Evolutionary conservation across 2,329 filamentous ascomycete genomes (phyloP), one percentile per base, ranked within the genome.

Genomic region (Endoconidiophora polonica): DNA sequence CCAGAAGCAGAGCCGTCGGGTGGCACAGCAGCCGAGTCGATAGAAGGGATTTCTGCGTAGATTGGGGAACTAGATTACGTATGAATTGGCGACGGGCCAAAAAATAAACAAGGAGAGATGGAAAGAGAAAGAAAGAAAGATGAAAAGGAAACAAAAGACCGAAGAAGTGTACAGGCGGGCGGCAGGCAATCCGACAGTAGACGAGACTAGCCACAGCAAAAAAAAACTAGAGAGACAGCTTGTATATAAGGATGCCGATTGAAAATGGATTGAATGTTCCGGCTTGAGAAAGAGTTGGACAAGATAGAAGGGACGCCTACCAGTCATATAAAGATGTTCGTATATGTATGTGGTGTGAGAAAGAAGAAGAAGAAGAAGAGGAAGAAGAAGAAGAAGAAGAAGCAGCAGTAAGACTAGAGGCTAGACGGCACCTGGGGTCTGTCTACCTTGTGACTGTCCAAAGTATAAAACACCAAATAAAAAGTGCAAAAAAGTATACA

Each of bases 391-490:
- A 49, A 48, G 44, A 23, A 53, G 42, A 44, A 26, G 48, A 48
- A 49, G 45, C 33, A 48, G 48, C 49, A 55, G 40, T 51, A 53
- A 53, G 50, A 56, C 49, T 55, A 53, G 44, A 53, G 56, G 52
- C 47, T 57, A 48, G 37, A 37, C n/a, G 5, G 24, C 12, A 39
- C 7, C 26, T 16, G 24, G 37, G 12, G 23, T 24, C 23, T 33
- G 29, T 33, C 29, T 33, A 12, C 29, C 29, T 33, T 16, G 12
- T 4, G 22, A 26, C 14, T 16, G 24, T 14, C 22, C 16, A 12
- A 12, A 3, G 9, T 33, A 12, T 33, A 33, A 33, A 33, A 4
- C 29, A 9, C 29, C 29, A 7, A 2, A 18, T 18, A 18, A 18
- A 18, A 18, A 18, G 16, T 18, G 16, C 16, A 18, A 18, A 18